Base-by-base conservation (phyloP, 2,329 filamentous ascomycete genomes). In the Pyrenophora seminiperda region DNA sequence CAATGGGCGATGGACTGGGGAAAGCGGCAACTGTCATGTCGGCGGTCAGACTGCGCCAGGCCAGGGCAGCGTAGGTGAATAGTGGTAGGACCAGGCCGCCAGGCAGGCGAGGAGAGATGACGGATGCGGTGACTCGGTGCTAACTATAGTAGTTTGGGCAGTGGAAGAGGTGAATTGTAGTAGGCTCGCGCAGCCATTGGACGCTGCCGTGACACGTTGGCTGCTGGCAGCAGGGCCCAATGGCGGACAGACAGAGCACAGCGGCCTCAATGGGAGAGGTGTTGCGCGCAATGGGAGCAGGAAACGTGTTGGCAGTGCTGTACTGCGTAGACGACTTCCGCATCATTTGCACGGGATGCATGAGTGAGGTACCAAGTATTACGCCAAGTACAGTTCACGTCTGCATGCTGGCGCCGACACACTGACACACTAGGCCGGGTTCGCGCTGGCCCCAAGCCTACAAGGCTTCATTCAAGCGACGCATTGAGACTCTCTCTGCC, bases 111-210 rank as follows among this genome's bases (percentile, higher is more conserved):
- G 53, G 31, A 29, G 33, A 44, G 40, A 62, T 58, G 56, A 61
- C 61, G 58, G 56, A 56, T 54, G 62, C 59, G 58, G 62, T 61
- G 59, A 54, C 57, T 50, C 53, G 24, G 13, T 27, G 10, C 24
- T 27, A 27, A 27, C 24, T 27, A 27, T 27, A 27, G 24, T 27
- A 27, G 24, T 27, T 2, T 47, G 38, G 32, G 14, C 10, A 10
- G 7, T 6, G 31, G 13, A 3, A 33, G 22, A 6, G 22, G 22
- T 17, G 31, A 34, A 17, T 34, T 34, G 49, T 45, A 44, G 54
- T 32, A 53, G 50, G 54, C 51, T 56, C 20, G 46, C 54, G 39
- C 41, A 17, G 45, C 24, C 53, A 53, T 53, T 50, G 58, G 59
- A 57, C 54, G 47, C 44, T 30, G 51, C 41, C 44, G 54, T 58